Conservation (phyloP, 257 asterid species). For the Fraxinus quadrangulata region DNA sequence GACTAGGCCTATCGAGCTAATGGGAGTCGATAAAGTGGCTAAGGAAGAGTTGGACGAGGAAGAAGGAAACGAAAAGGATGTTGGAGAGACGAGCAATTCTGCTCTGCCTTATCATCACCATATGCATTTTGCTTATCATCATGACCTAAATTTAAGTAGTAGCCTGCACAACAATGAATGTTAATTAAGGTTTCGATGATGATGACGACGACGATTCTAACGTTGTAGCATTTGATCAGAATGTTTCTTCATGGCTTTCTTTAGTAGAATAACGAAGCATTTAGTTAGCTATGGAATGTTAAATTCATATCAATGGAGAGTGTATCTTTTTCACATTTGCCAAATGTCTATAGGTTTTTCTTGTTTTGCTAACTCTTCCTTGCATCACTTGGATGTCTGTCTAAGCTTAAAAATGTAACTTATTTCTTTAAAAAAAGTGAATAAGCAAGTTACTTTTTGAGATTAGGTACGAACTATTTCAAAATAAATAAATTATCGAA, state of each 20-base stretch:
- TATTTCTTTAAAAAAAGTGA: too few relatives aligned
- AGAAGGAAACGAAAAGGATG: constrained; percentile 32
- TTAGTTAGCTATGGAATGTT: not conserved
- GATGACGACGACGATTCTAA: not conserved
- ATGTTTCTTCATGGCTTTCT: not conserved
- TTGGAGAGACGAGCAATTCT: constrained; percentile 45
- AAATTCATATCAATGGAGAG: not conserved
- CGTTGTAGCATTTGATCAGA: constrained; percentile 1
- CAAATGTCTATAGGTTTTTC: not conserved
- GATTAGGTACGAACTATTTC: not conserved
- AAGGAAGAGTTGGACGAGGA: constrained; percentile 63
- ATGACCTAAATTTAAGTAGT: constrained; percentile 69
- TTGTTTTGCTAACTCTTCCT: not conserved
- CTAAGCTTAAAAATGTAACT: not conserved
- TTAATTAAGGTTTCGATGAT: constrained; percentile 23
- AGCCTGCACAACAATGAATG: constrained; percentile 52
- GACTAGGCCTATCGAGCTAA: constrained; percentile 37
- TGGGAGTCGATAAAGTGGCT: constrained; percentile 50
- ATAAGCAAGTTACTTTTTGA: not conserved
- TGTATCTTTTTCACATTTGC: not conserved
- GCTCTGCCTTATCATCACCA: constrained; percentile 41
- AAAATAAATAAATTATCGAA: too few relatives aligned
- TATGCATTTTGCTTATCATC: constrained; percentile 57
- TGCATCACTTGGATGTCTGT: not conserved
- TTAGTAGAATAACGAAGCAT: not conserved